These are phyloP conservation scores for Chlamydomonas reinhardtii DNA, from an alignment of 163 green algal genomes.

Conservation along the genomic window DNA sequence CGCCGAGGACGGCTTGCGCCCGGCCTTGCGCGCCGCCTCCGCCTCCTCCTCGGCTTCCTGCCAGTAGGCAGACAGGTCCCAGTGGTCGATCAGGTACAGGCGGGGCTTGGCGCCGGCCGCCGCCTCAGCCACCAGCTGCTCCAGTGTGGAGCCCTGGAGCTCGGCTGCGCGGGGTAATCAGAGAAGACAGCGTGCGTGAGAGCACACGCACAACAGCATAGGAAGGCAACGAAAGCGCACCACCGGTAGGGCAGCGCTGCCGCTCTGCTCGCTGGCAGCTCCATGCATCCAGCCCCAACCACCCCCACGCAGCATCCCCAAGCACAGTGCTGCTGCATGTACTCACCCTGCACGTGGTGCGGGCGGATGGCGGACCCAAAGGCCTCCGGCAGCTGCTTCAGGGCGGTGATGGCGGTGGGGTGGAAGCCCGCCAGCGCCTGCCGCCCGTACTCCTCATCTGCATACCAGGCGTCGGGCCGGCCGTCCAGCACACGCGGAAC, in stretches of 20 bases:
- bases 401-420: slow-evolving; percentile 49
- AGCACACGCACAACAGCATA: too few species aligned
- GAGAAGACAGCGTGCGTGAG: too few species aligned
- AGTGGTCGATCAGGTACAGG: slow-evolving; percentile 58
- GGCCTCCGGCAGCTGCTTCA: slow-evolving; percentile 41
- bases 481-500: slow-evolving; percentile 23
- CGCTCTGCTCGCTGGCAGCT: too few species aligned
- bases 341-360: slow-evolving; percentile 53
- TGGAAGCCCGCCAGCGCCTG: slow-evolving; percentile 63
- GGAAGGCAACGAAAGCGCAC: too few species aligned
- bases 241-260: too few species aligned
- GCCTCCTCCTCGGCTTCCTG: background rate
- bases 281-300: too few species aligned
- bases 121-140: slow-evolving; percentile 49
- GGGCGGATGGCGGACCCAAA: slow-evolving; percentile 42
- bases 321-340: too few species aligned
- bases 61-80: slow-evolving; percentile 50
- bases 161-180: slow-evolving; percentile 52
- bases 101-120: slow-evolving; percentile 51
- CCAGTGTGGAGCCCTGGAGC: slow-evolving; percentile 43
- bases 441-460: slow-evolving; percentile 64
- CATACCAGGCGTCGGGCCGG: slow-evolving; percentile 39
- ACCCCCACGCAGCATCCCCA: background rate
- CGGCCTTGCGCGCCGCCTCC: background rate
- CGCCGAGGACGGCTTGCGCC: background rate